phyloP scores from a whole-genome alignment of 2,329 filamentous ascomycete species.

The Alternaria sp. region DNA sequence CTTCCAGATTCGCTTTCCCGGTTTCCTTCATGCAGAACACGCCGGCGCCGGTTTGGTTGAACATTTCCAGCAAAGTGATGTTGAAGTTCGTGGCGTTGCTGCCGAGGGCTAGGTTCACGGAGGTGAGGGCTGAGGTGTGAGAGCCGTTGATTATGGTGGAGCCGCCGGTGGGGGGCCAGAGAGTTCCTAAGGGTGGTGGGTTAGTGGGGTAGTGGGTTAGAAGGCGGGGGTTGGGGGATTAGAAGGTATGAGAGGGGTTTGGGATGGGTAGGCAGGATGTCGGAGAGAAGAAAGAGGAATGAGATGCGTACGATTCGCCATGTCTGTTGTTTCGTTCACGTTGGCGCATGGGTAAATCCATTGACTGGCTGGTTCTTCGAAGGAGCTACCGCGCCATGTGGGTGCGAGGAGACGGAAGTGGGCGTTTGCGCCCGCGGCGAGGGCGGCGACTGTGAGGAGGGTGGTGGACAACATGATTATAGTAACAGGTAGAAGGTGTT shows the following conservation, averaged over 20 bases:
- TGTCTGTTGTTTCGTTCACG: conserved; percentile 46
- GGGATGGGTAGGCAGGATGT: neutral
- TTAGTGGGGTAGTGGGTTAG: neutral
- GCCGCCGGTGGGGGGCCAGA: conserved; percentile 55
- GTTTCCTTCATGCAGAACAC: conserved; percentile 55
- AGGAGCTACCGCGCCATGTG: conserved; percentile 53
- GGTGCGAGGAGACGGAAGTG: conserved; percentile 54
- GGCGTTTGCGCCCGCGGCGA: conserved; percentile 46
- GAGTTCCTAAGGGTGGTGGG: conserved; percentile 18
- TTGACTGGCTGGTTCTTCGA: conserved; percentile 45
- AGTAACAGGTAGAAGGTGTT: neutral
- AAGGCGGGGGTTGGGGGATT: neutral
- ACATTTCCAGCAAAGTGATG: conserved; percentile 51
- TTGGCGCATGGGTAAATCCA: conserved; percentile 53
- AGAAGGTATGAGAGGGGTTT: no score
- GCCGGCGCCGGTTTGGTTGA: conserved; percentile 59
- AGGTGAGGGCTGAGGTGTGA: conserved; percentile 55
- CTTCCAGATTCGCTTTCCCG: conserved; percentile 30
- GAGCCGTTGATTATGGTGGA: conserved; percentile 50
- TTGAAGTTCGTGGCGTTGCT: conserved; percentile 53
- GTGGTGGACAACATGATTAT: conserved; percentile 27
- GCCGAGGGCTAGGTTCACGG: conserved; percentile 56
- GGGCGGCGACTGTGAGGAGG: conserved; percentile 26
- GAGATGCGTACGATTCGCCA: conserved; percentile 49
- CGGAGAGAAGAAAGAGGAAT: neutral